Percentiles rank a stretch among this genome's conserved stretches.
These are phyloP conservation scores for Rhypophila decipiens DNA, from an alignment of 495 filamentous ascomycete genomes.

Conservation along the genomic window DNA sequence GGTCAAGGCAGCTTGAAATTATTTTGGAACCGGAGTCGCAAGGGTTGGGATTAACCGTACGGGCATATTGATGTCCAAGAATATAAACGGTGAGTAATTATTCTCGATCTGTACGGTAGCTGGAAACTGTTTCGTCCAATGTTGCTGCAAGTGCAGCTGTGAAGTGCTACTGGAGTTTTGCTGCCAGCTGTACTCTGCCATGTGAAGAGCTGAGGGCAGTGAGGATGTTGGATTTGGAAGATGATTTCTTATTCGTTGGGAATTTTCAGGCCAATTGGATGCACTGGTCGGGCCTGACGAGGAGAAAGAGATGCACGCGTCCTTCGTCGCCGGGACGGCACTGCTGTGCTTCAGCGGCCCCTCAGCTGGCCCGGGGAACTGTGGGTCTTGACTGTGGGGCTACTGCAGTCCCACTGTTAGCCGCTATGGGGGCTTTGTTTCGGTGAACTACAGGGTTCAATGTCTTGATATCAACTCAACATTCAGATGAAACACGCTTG, in stretches of 20 bases:
- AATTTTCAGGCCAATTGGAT: background rate
- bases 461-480: too few relatives aligned
- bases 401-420: constrained; percentile 1
- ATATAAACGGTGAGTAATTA: too few relatives aligned
- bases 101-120: background rate
- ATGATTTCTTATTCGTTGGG: constrained; percentile 4
- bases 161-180: too few relatives aligned
- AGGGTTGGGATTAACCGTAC: too few relatives aligned
- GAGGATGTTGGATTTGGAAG: constrained; percentile 1
- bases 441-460: too few relatives aligned
- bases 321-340: too few relatives aligned
- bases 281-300: background rate
- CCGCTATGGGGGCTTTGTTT: background rate
- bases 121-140: background rate
- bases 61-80: too few relatives aligned
- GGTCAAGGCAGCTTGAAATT: constrained; percentile 1
- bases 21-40: constrained; percentile 1
- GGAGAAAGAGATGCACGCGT: too few relatives aligned
- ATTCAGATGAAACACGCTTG: too few relatives aligned
- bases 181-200: constrained; percentile 8
- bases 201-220: constrained; percentile 13
- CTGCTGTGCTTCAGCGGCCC: background rate
- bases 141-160: too few relatives aligned
- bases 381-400: too few relatives aligned
- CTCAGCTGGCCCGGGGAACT: too few relatives aligned